Evolutionary conservation across 1,284 basidiomycete genomes (phyloP), one percentile per base, ranked within the genome.

Genomic region (Singerocomus inundabilis): DNA sequence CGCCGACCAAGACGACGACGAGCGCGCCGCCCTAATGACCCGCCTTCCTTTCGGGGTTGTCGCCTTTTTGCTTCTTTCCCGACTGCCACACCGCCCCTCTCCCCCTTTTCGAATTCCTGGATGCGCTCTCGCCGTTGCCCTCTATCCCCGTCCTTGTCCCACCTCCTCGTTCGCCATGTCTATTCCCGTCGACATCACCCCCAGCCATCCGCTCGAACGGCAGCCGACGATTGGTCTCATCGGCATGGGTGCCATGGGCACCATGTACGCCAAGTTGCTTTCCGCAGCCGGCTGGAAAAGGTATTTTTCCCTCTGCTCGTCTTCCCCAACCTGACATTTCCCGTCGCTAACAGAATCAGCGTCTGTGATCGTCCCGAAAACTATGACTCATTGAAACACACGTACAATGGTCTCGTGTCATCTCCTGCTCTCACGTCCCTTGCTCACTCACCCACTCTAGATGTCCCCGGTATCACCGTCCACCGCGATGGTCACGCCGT

Each of bases 171-270:
- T 33, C 38, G 18, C 32, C 42, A 67, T 62, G 61, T 3, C 34
- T 9, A 24, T 63, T 28, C 51, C 50, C 21, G 41, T 71, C 28
- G 63, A 77, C 54, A 72, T 80, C 18, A 73, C 76, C 1, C 82
- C 85, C 1, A 64, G 72, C n/a, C 71, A 74, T 8, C 77, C 79
- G 4, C 43, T 70, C 5, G 73, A 81, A 33, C 69, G 75, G 35
- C 89, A 93, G 59, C 90, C 91, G 5, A 78, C 80, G 0, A 87
- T 95, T 37, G 92, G 92, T 6, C 73, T 95, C 46, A 94, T 94
- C 54, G 92, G 92, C 1, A 94, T 95, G 92, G 91, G 91, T 5
- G 82, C 93, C 53, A 99, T 98, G 96, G 96, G 96, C 5, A 78
- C 78, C 59, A 91, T 99, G 88, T 99, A 98, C 68, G 93, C 94